Base-by-base conservation (phyloP, 441 rosid species). In the Brassica balearica region DNA sequence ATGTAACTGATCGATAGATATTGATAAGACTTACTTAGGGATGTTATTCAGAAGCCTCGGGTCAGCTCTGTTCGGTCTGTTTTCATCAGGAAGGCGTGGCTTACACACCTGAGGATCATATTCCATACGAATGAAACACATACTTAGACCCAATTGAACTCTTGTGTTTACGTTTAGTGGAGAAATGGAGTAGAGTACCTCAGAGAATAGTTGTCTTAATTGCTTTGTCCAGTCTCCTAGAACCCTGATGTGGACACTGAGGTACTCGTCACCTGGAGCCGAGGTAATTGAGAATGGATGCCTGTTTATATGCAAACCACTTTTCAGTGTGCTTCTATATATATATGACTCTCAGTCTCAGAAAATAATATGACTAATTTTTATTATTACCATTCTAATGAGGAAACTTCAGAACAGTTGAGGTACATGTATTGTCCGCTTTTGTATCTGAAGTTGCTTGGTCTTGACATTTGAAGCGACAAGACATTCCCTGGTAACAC, bases 221-320 rank as follows among this genome's bases (percentile, higher is more conserved):
- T 89, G 88, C 55, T 75, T 65, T 25, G 95, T 91, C 95, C 95
- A 89, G 72, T 91, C 95, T 43, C 95, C 95, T 1, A 86, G 82
- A 19, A 89, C 89, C 67, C 93, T 80, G 41, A 91, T 86, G 78
- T 90, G 94, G 68, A 90, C 92, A 64, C 94, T 90, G 14, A 90
- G 82, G 82, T 87, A 82, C 67, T 91, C 89, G 65, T 91, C 92
- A 19, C 89, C 93, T 0, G 95, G 95, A 12, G 93, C 90, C 1
- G 95, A 91, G 53, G 95, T 91, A 17, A 91, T 91, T 5, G 93
- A 91, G 82, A 91, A 91, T 48, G 95, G 95, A 63, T 91, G 95
- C 95, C 95, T 89, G 84, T 38, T 46, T 58, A 36, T 63, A 59
- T 72, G 34, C 48, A 58, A 65, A 59, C 66, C 27, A 66, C 1